phyloP scores from a whole-genome alignment of 352 stramenopile genomes.

The Globisporangium alternatum region DNA sequence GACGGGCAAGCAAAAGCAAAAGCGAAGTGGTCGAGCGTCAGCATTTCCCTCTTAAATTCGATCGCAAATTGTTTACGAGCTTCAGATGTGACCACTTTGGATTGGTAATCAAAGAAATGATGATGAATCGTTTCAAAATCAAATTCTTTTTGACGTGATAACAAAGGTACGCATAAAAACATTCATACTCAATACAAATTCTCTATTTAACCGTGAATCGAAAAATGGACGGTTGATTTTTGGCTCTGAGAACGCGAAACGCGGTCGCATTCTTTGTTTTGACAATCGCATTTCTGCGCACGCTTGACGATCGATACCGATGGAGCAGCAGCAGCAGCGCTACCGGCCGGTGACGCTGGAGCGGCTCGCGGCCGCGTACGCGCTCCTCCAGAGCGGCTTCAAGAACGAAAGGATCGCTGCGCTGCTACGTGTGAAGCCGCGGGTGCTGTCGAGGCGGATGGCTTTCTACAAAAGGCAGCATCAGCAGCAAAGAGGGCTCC shows the following conservation, averaged over 20 bases:
- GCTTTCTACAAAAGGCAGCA: not conserved
- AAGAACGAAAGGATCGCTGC: not conserved
- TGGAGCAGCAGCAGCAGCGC: not conserved
- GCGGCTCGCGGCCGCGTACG: not conserved
- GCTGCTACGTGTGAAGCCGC: not conserved
- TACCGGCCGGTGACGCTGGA: not conserved
- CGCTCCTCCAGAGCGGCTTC: not conserved
- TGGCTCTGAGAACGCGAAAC: not conserved
- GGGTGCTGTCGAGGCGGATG: not conserved
- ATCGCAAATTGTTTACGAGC: no score
- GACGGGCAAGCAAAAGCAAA: conserved; percentile 1
- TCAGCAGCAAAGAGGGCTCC: not conserved
- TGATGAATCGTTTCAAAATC: not conserved
- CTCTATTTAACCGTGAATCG: not conserved
- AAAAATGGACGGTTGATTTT: not conserved
- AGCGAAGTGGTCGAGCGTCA: no score
- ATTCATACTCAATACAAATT: not conserved
- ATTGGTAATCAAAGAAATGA: not conserved
- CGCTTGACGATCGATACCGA: not conserved
- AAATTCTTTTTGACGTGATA: not conserved
- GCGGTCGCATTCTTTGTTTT: not conserved
- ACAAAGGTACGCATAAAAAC: not conserved
- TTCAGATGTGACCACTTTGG: not conserved
- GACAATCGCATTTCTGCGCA: not conserved
- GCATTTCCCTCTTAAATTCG: no score